Evolutionary conservation across 2,329 filamentous ascomycete species (phyloP).

Genomic region (Hysterium pulicare): DNA sequence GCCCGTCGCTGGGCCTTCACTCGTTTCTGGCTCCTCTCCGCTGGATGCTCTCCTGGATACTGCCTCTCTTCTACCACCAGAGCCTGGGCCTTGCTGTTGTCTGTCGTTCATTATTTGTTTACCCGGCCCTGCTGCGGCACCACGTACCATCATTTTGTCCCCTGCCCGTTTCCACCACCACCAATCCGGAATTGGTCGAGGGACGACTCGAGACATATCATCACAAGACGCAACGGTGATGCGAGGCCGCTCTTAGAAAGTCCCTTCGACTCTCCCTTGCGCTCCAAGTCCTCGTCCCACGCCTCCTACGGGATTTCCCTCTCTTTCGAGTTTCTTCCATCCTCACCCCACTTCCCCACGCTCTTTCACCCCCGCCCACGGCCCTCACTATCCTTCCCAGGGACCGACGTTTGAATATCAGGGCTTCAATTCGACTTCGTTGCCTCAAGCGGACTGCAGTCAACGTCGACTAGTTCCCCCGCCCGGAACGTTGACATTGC

Average conservation of each 20-base stretch:
- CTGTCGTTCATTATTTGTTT: slow-evolving; percentile 1
- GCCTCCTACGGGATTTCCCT: no score
- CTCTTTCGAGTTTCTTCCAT: no score
- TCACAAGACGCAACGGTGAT: background rate
- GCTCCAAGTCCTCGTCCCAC: slow-evolving; percentile 5
- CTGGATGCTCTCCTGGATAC: background rate
- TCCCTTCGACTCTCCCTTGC: background rate
- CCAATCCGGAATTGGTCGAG: no score
- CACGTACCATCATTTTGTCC: background rate
- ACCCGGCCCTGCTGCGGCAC: no score
- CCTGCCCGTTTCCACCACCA: background rate
- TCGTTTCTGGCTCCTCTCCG: background rate
- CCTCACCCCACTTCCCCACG: slow-evolving; percentile 15
- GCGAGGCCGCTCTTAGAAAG: no score
- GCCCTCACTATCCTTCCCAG: no score
- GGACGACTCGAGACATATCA: no score
- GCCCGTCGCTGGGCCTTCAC: background rate
- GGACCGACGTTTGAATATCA: no score
- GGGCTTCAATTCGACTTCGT: no score
- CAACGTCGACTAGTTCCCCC: no score
- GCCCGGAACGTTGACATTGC: no score
- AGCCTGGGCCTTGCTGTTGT: slow-evolving; percentile 1
- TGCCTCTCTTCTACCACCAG: background rate
- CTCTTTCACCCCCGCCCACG: slow-evolving; percentile 4
- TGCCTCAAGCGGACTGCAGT: no score